Percentiles rank a stretch among this genome's conserved stretches.
Conservation (phyloP, 2,329 filamentous ascomycete species). For the Colletotrichum musae region DNA sequence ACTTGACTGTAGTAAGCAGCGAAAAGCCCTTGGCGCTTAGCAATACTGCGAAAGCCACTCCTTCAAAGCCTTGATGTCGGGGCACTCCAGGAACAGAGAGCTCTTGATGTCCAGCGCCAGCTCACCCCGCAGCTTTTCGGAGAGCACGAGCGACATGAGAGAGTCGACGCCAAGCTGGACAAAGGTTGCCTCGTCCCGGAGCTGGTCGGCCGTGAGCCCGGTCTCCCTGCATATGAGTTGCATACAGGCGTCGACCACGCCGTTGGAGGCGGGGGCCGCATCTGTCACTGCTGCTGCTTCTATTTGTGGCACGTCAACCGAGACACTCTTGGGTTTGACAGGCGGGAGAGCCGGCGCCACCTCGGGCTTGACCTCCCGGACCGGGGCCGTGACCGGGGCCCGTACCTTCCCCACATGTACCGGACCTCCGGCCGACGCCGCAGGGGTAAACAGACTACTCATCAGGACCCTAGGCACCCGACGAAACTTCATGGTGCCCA, state of each 20-base stretch:
- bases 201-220: not conserved
- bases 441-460: slow-evolving; percentile 11
- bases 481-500: slow-evolving; percentile 6
- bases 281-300: not conserved
- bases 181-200: not conserved
- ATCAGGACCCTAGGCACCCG: not conserved
- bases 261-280: not conserved
- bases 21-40: not conserved
- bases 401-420: not conserved
- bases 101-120: slow-evolving; percentile 18
- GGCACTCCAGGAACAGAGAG: slow-evolving; percentile 16
- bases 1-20: too few relatives aligned
- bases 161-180: slow-evolving; percentile 16
- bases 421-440: not conserved
- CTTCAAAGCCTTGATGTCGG: not conserved
- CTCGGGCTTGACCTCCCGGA: not conserved
- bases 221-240: slow-evolving; percentile 2
- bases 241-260: not conserved
- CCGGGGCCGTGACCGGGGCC: not conserved
- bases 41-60: not conserved
- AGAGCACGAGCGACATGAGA: slow-evolving; percentile 14
- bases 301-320: not conserved
- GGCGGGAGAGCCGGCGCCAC: not conserved
- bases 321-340: not conserved
- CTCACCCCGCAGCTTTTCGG: slow-evolving; percentile 9